Conservation (phyloP, 2,329 filamentous ascomycete species). For the Beauveria sp. region DNA sequence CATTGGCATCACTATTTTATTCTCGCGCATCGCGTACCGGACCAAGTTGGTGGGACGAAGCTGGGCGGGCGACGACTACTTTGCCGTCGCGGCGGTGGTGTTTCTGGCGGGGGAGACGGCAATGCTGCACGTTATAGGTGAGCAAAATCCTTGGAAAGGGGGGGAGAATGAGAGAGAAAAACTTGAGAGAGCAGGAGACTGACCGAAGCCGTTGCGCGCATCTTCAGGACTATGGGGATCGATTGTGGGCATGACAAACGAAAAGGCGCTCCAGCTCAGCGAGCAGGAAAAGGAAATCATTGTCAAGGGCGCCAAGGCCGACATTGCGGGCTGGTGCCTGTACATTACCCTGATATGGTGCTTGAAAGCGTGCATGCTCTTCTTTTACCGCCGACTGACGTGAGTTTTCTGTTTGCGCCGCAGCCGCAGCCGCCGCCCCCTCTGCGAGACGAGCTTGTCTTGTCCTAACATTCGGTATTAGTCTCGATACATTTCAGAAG, state of each 20-base stretch:
- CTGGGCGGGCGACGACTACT: slow-evolving; percentile 36
- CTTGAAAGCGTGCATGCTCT: slow-evolving; percentile 31
- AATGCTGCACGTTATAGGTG: slow-evolving; percentile 28
- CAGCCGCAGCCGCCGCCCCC: background rate
- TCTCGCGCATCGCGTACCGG: slow-evolving; percentile 31
- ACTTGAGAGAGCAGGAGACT: background rate
- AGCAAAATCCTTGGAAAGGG: slow-evolving; percentile 3
- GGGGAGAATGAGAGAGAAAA: background rate
- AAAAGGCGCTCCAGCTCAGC: slow-evolving; percentile 13
- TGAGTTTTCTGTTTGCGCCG: slow-evolving; percentile 15
- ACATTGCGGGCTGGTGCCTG: slow-evolving; percentile 26
- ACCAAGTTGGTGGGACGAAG: slow-evolving; percentile 31
- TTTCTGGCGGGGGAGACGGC: slow-evolving; percentile 26
- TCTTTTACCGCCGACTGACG: slow-evolving; percentile 31
- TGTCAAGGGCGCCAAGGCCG: slow-evolving; percentile 16
- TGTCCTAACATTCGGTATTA: background rate
- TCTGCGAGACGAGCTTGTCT: background rate
- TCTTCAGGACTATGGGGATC: slow-evolving; percentile 18
- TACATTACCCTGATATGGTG: slow-evolving; percentile 32
- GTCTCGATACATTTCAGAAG: slow-evolving; percentile 17
- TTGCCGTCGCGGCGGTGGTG: slow-evolving; percentile 26
- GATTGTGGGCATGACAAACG: slow-evolving; percentile 18
- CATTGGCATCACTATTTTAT: slow-evolving; percentile 28
- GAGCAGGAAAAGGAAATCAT: slow-evolving; percentile 13
- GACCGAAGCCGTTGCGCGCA: slow-evolving; percentile 3